These are phyloP conservation scores for Hagleromyces aurorensis DNA, from an alignment of 805 yeast species.

Conservation along the genomic window DNA sequence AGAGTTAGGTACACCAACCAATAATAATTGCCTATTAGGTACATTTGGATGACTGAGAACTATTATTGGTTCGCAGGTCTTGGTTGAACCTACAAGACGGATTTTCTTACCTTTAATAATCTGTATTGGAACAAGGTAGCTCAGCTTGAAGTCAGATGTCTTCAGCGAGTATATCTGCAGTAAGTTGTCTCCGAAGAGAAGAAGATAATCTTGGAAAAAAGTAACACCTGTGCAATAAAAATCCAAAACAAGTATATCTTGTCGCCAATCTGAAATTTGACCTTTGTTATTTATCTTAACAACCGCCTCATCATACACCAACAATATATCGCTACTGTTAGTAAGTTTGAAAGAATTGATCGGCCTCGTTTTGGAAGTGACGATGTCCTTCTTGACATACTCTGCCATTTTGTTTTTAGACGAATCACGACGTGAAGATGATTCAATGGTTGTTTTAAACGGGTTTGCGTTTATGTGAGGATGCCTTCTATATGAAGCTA, in stretches of 20 bases:
- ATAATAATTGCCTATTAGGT: slow-evolving; percentile 52
- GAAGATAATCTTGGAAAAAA: slow-evolving; percentile 39
- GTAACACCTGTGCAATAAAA: slow-evolving; percentile 36
- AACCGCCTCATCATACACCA: slow-evolving; percentile 67
- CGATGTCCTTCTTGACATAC: slow-evolving; percentile 34
- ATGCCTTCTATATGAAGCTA: slow-evolving; percentile 11
- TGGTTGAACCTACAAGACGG: slow-evolving; percentile 33
- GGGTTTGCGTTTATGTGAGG: slow-evolving; percentile 16
- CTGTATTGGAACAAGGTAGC: slow-evolving; percentile 45
- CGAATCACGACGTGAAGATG: slow-evolving; percentile 20
- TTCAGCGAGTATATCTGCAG: slow-evolving; percentile 58
- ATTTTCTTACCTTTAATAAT: slow-evolving; percentile 68
- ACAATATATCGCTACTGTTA: slow-evolving; percentile 44
- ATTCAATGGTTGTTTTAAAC: slow-evolving; percentile 16
- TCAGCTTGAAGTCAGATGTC: slow-evolving; percentile 17
- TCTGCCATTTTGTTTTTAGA: slow-evolving; percentile 29
- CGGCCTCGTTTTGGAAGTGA: slow-evolving; percentile 36
- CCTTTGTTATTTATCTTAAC: slow-evolving; percentile 56
- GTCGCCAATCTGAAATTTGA: slow-evolving; percentile 36
- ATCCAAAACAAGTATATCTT: slow-evolving; percentile 36
- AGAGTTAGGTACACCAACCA: slow-evolving; percentile 14
- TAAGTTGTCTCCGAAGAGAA: slow-evolving; percentile 55
- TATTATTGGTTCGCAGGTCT: slow-evolving; percentile 34
- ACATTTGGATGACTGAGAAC: slow-evolving; percentile 59
- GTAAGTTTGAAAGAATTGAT: slow-evolving; percentile 57